Percentiles rank a stretch among this genome's conserved stretches.
These are phyloP conservation scores for Phoma sp. DNA, from an alignment of 2,329 filamentous ascomycete species.

Conservation along the genomic window DNA sequence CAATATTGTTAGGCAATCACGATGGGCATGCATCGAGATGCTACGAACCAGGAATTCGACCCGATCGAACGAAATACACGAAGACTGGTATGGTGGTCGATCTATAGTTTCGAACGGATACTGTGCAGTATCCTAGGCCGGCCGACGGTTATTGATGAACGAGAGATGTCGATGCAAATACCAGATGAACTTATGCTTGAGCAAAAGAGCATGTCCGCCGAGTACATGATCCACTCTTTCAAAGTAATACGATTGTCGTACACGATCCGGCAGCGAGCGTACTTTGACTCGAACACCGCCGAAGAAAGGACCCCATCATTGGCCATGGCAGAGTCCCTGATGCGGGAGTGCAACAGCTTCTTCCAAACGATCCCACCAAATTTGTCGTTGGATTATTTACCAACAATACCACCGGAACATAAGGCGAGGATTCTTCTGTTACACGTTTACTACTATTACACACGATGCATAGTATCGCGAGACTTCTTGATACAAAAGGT, in stretches of 20 bases:
- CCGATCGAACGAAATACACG: constrained; percentile 36
- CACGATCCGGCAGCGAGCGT: constrained; percentile 31
- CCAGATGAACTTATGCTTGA: constrained; percentile 30
- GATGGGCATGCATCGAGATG: constrained; percentile 55
- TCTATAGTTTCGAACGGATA: constrained; percentile 37
- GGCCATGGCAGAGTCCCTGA: constrained; percentile 26
- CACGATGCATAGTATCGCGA: constrained; percentile 34
- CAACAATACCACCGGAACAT: constrained; percentile 18
- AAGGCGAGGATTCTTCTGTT: constrained; percentile 27
- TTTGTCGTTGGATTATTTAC: constrained; percentile 15
- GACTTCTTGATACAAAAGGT: constrained; percentile 35
- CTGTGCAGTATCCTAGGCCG: constrained; percentile 37
- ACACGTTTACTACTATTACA: constrained; percentile 34
- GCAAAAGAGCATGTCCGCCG: constrained; percentile 24
- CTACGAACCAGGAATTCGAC: constrained; percentile 50
- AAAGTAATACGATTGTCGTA: constrained; percentile 29
- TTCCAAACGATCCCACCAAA: constrained; percentile 22
- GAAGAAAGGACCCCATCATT: constrained; percentile 30
- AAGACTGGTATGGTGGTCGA: constrained; percentile 36
- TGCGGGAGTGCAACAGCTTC: constrained; percentile 32
- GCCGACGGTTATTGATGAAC: constrained; percentile 36
- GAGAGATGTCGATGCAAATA: constrained; percentile 30
- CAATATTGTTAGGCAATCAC: constrained; percentile 46
- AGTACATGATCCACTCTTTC: constrained; percentile 20
- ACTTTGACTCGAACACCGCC: constrained; percentile 28